phyloP scores from a whole-genome alignment of 306 rosid genomes.

The Rosa persica region DNA sequence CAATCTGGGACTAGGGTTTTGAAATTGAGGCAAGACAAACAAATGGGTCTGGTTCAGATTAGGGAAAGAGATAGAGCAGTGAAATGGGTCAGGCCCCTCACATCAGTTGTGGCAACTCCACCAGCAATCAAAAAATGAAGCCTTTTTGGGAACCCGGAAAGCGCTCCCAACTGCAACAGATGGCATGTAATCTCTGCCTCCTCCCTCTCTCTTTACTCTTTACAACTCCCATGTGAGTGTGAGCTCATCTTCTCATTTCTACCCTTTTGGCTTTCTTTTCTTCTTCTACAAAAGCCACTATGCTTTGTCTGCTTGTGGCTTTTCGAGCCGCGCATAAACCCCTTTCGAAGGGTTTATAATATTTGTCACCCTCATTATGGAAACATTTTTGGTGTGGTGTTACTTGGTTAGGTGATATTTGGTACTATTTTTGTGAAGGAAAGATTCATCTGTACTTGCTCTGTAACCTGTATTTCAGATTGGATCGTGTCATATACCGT shows the following conservation, averaged over 20 bases:
- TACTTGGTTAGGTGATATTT: background rate
- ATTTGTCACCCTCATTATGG: background rate
- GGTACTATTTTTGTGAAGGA: background rate
- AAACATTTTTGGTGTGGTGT: background rate
- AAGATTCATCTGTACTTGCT: background rate
- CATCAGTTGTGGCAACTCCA: conserved; percentile 10
- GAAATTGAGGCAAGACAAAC: conserved; percentile 12
- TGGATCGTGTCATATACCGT: background rate
- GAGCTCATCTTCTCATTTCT: conserved; percentile 14
- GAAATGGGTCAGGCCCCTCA: conserved; percentile 9
- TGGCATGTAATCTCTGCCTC: conserved; percentile 26
- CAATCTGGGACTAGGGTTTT: conserved; percentile 24
- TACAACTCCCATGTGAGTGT: conserved; percentile 46
- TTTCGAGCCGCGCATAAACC: conserved; percentile 18
- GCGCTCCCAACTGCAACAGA: conserved; percentile 38
- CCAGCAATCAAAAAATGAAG: background rate
- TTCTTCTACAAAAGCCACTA: conserved; percentile 23
- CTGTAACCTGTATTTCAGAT: background rate
- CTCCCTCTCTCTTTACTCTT: conserved; percentile 34
- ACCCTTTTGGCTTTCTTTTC: conserved; percentile 14
- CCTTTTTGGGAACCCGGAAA: conserved; percentile 38
- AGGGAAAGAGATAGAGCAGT: conserved; percentile 3
- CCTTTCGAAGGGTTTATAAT: conserved; percentile 2
- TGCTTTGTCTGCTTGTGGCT: conserved; percentile 37
- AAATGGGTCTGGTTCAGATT: conserved; percentile 11